Conservation (phyloP, 768 basidiomycete genomes). For the Trametes villosa region DNA sequence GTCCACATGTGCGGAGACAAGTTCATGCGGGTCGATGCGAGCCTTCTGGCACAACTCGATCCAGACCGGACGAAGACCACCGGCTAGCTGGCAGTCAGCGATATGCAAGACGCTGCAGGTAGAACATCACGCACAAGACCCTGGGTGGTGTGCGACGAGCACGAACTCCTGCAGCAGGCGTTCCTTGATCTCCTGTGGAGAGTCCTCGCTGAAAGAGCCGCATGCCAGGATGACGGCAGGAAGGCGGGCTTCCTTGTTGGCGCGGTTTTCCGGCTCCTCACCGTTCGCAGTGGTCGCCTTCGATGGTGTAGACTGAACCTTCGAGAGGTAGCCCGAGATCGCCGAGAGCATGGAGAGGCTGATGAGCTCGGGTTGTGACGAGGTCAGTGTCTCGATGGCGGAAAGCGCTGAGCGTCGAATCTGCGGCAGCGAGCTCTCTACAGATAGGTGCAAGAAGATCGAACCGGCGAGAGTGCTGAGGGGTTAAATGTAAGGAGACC, state of each 20-base stretch:
- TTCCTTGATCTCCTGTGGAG: conserved; percentile 47
- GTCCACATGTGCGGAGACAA: conserved; percentile 56
- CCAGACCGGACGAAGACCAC: conserved; percentile 65
- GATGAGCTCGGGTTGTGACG: conserved; percentile 50
- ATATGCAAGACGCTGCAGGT: not conserved
- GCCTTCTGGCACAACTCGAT: conserved; percentile 81
- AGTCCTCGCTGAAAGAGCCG: conserved; percentile 49
- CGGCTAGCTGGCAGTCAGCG: conserved; percentile 38
- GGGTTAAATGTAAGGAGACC: conserved; percentile 2
- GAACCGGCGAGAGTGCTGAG: conserved; percentile 64
- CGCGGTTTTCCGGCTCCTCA: conserved; percentile 45
- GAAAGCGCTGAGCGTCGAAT: conserved; percentile 53
- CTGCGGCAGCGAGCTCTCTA: conserved; percentile 59
- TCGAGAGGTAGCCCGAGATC: conserved; percentile 50
- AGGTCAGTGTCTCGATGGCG: conserved; percentile 45
- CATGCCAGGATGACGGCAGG: conserved; percentile 57
- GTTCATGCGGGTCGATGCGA: conserved; percentile 63
- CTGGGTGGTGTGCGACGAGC: conserved; percentile 75
- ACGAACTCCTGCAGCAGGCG: conserved; percentile 56
- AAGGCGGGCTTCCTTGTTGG: conserved; percentile 57
- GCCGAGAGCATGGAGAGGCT: conserved; percentile 65
- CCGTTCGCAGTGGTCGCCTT: conserved; percentile 30
- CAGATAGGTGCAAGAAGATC: conserved; percentile 68
- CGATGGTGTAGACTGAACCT: conserved; percentile 37
- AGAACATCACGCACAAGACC: conserved; percentile 55